Conservation (phyloP, 352 stramenopile species). For the Vaucheria bursata region DNA sequence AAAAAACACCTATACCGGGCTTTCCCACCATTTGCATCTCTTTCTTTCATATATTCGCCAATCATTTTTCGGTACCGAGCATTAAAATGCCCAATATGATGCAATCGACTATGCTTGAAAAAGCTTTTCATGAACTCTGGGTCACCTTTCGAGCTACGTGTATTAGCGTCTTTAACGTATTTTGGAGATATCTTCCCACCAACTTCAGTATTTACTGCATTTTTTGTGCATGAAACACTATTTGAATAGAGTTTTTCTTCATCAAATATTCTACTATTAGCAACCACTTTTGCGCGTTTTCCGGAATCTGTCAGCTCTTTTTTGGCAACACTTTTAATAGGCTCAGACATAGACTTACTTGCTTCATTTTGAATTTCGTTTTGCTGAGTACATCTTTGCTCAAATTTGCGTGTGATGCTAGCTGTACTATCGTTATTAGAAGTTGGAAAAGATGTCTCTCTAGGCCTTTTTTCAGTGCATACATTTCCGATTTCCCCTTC, state of each 20-base stretch:
- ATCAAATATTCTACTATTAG: background rate
- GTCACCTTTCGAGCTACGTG: slow-evolving; percentile 46
- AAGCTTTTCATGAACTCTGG: slow-evolving; percentile 52
- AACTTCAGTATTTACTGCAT: background rate
- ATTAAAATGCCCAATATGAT: slow-evolving; percentile 49
- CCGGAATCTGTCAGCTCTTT: no score
- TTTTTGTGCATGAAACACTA: background rate
- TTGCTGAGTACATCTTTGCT: no score
- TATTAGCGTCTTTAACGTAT: slow-evolving; percentile 10
- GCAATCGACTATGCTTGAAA: slow-evolving; percentile 51
- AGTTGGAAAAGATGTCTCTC: no score
- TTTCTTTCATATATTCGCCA: background rate
- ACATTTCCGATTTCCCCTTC: no score
- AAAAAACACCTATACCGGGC: background rate
- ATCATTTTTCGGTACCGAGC: slow-evolving; percentile 7
- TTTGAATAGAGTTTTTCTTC: background rate
- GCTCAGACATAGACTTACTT: no score
- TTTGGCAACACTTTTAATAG: no score
- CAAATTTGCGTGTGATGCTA: no score
- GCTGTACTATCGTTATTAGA: no score
- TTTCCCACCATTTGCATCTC: background rate
- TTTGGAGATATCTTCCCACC: slow-evolving; percentile 11
- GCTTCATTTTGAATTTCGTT: no score
- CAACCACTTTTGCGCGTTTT: background rate
- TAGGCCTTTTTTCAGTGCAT: no score